These are phyloP conservation scores for Myriosclerotinia duriaeana DNA, from an alignment of 2,329 filamentous ascomycete genomes.

Conservation along the genomic window DNA sequence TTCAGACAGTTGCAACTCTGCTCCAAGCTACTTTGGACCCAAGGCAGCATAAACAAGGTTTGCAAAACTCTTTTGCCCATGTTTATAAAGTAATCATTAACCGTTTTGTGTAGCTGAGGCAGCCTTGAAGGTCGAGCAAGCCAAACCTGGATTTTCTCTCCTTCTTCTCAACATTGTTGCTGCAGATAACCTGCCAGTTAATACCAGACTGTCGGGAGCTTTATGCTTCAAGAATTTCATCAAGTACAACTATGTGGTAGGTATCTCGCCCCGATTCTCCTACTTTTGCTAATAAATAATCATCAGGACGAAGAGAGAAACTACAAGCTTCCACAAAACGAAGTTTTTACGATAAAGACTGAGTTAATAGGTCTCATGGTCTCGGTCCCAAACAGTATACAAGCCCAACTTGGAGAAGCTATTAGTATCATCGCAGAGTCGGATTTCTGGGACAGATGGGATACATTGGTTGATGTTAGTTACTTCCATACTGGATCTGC, in stretches of 20 bases:
- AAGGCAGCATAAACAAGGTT: conserved; percentile 85
- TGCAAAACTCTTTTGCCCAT: conserved; percentile 39
- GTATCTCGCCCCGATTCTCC: conserved; percentile 39
- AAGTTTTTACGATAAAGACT: conserved; percentile 88
- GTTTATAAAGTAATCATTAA: conserved; percentile 26
- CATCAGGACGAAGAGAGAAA: conserved; percentile 81
- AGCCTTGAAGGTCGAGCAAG: conserved; percentile 74
- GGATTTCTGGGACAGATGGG: conserved; percentile 95
- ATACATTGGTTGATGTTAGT: conserved; percentile 82
- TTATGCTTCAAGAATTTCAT: conserved; percentile 99
- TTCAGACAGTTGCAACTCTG: conserved; percentile 71
- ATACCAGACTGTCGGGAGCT: conserved; percentile 81
- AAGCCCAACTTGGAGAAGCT: conserved; percentile 91
- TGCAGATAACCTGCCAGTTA: conserved; percentile 66
- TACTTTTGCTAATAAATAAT: conserved; percentile 29
- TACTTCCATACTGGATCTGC: conserved; percentile 5
- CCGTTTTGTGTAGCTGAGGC: conserved; percentile 65
- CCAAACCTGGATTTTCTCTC: conserved; percentile 84
- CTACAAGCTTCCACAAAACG: conserved; percentile 80
- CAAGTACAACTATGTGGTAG: conserved; percentile 82
- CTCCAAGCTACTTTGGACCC: conserved; percentile 90
- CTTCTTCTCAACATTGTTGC: conserved; percentile 87
- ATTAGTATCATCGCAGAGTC: conserved; percentile 97
- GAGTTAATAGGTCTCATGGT: conserved; percentile 98
- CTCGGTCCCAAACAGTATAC: conserved; percentile 79